Evolutionary conservation across 768 basidiomycete species (phyloP), one percentile per base, ranked within the genome.

Genomic region (Sarcomyxa edulis): DNA sequence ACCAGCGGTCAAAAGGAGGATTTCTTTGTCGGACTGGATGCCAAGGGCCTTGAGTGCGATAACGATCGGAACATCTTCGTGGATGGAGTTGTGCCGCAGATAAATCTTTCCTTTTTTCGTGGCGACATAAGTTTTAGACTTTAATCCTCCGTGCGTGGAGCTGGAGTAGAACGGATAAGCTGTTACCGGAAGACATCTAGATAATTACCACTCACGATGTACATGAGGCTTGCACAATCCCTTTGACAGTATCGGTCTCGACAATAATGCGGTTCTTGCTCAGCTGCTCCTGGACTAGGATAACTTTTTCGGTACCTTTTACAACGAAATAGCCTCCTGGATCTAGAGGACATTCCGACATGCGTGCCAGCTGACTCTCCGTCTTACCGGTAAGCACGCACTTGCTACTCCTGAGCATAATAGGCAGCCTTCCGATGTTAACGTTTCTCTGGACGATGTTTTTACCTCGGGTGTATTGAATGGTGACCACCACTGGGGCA

Each of bases 291-390:
- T 99, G 96, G 6, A 99, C 95, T 45, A 99, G 70, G 49, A 99
- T 99, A 51, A 99, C 96, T 65, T 98, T 99, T 64, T 99, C 95
- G 29, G 95, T 99, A 25, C 95, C 95, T 62, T 94, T 97, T 36
- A 99, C 96, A 42, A 99, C 85, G 60, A 99, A 99, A 58, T 98
- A 98, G 3, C 96, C 96, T n/a, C 96, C 96, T 8, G 96, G 95
- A 65, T 99, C 96, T 42, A 98, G 71, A 3, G 96, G 96, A 59
- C 96, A 99, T 61, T 99, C 96, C 8, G 76, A 81, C 91, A 97
- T 94, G 26, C 78, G 71, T n/a, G 96, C 96, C 16, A 98, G 71
- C 48, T 94, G 80, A 10, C 76, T 73, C 38, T 90, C 85, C 18
- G 65, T 78, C 49, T 77, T 76, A 3, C 81, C 84, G 12, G 84